These are phyloP conservation scores for Phialophora tarda DNA, from an alignment of 2,329 filamentous ascomycete genomes.

Conservation along the genomic window DNA sequence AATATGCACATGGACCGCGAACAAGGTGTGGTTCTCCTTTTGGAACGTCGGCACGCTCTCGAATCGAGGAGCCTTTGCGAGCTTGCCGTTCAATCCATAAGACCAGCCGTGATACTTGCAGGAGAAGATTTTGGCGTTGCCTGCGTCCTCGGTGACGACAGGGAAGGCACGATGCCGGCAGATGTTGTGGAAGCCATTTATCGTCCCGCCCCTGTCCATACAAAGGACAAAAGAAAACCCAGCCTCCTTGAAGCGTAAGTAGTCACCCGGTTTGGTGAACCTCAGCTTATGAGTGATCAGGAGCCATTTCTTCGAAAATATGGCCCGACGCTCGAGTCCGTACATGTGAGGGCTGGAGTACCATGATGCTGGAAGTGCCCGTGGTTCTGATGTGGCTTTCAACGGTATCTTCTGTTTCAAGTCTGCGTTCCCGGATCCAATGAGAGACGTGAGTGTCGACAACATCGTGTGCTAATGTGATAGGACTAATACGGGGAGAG, in stretches of 20 bases:
- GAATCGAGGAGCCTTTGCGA: slow-evolving; percentile 66
- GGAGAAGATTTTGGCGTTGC: slow-evolving; percentile 52
- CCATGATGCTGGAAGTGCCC: slow-evolving; percentile 56
- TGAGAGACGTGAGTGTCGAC: neutral
- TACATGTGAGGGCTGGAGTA: slow-evolving; percentile 57
- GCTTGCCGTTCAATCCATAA: slow-evolving; percentile 62
- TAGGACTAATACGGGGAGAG: neutral
- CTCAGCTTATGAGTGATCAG: slow-evolving; percentile 50
- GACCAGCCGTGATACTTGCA: slow-evolving; percentile 70
- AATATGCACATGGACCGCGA: slow-evolving; percentile 42
- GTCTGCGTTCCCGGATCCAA: neutral
- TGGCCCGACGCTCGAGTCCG: slow-evolving; percentile 56
- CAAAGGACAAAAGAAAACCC: slow-evolving; percentile 62
- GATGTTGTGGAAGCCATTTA: slow-evolving; percentile 68
- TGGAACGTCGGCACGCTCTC: slow-evolving; percentile 63
- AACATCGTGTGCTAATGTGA: neutral
- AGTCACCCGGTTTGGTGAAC: slow-evolving; percentile 56
- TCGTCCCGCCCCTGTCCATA: slow-evolving; percentile 56
- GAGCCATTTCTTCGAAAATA: slow-evolving; percentile 59
- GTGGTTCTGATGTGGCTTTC: slow-evolving; percentile 2
- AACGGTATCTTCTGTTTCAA: neutral
- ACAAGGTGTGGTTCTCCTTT: slow-evolving; percentile 61
- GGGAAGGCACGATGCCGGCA: slow-evolving; percentile 65
- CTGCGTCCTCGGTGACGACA: slow-evolving; percentile 50
- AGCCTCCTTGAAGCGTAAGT: slow-evolving; percentile 40